Evolutionary conservation across 176 grass and related monocot genomes (phyloP).

Genomic region (Aegilops sharonensis): DNA sequence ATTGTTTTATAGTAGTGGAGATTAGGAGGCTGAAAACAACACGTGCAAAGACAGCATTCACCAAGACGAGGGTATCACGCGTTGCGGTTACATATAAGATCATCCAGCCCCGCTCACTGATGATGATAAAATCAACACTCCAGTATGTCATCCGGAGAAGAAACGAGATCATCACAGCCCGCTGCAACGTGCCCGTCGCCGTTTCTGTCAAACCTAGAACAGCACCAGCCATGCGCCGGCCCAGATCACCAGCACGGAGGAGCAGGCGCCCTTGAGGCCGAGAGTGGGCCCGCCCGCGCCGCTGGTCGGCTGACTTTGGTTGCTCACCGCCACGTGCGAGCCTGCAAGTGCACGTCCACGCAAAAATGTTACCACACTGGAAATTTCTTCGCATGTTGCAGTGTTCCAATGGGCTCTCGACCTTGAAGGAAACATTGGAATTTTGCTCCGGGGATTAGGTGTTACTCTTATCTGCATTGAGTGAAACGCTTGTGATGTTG

Average conservation of each 20-base stretch:
- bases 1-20: no score
- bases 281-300: slow-evolving; percentile 19
- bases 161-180: no score
- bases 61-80: neutral
- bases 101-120: neutral
- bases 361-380: neutral
- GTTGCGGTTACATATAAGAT: neutral
- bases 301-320: slow-evolving; percentile 3
- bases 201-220: neutral
- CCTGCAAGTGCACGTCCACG: slow-evolving; percentile 23
- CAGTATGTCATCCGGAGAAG: neutral
- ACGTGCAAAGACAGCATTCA: neutral
- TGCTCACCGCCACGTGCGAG: slow-evolving; percentile 42
- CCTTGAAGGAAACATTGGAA: no score
- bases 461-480: neutral
- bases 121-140: neutral
- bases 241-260: neutral
- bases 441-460: neutral
- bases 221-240: slow-evolving; percentile 15
- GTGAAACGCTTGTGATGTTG: neutral
- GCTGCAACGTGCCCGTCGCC: neutral
- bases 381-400: no score
- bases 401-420: no score
- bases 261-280: slow-evolving; percentile 18
- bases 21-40: neutral